Base-by-base conservation (phyloP, 1,284 basidiomycete species). In the Inonotus obliquus region DNA sequence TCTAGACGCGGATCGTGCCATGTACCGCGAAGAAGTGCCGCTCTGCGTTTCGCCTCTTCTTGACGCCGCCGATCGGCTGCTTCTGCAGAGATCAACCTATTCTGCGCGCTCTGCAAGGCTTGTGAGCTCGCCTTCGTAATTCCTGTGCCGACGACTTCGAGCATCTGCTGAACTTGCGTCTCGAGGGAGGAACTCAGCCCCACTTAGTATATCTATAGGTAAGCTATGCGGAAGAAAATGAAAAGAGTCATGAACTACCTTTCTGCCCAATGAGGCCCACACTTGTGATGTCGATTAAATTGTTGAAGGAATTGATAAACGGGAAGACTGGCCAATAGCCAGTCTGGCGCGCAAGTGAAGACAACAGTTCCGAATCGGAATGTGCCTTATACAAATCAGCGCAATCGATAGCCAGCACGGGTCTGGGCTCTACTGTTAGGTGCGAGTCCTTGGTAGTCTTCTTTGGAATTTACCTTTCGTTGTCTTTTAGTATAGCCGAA, bases 261-360 rank as follows among this genome's bases (percentile, higher is more conserved):
- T 98, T 98, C 71, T 96, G 94, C 1, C 96, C 96, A 67, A 98
- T 98, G 23, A 99, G 71, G 6, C 96, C 95, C 39, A 96, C 85
- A 59, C 90, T 89, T 0, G 93, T 95, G n/a, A 99, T 80, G 70
- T 99, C 96, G 63, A 98, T 86, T 61, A 98, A 75, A 65, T 85
- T 91, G 71, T 88, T 94, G 69, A 96, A 74, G 0, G 91, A 93
- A 69, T 89, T 89, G 60, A 97, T 75, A 78, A 96, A 94, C 4
- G 89, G 89, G 74, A 98, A 98, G 5, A 94, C 80, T 1, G 95
- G 95, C 81, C 87, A 89, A 73, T 96, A 97, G 57, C 94, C 94
- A 0, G 92, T 94, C 72, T 97, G 91, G 11, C 74, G 76, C 0
- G 94, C 92, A 3, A 98, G 75, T 1, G 79, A 78, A 14, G 78